Evolutionary conservation across 371 early-diverging fungal species (phyloP).

Genomic region (Coemansia sp.): DNA sequence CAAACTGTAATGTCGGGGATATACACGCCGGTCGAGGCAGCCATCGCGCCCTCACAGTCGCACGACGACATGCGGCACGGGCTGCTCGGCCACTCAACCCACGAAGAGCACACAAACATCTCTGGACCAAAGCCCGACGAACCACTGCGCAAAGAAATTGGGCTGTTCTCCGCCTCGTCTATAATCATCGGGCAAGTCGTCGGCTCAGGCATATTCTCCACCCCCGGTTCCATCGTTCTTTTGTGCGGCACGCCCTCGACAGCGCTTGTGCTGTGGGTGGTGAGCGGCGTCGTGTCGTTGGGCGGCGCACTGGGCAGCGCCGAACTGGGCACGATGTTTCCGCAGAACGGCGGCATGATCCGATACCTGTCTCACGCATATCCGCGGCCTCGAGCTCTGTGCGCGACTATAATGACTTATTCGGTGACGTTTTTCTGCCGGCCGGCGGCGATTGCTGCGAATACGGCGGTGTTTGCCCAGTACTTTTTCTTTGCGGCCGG

Average conservation of each 20-base stretch:
- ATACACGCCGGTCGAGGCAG: conserved; percentile 29
- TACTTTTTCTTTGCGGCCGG: conserved; percentile 49
- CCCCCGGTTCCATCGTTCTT: conserved; percentile 70
- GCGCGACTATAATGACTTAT: conserved; percentile 71
- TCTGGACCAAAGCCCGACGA: conserved; percentile 17
- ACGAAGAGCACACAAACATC: background rate
- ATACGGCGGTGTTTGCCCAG: conserved; percentile 43
- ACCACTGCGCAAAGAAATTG: conserved; percentile 43
- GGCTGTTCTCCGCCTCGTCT: conserved; percentile 57
- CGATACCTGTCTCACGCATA: conserved; percentile 64
- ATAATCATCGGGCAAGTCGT: conserved; percentile 75
- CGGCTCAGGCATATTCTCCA: conserved; percentile 83
- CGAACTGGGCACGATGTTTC: conserved; percentile 85
- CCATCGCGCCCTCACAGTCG: conserved; percentile 4
- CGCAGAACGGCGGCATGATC: conserved; percentile 80
- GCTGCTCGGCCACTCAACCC: background rate
- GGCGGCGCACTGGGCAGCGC: conserved; percentile 73
- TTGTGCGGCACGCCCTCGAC: conserved; percentile 68
- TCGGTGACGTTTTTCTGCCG: conserved; percentile 44
- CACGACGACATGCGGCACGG: conserved; percentile 7
- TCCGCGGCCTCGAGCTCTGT: conserved; percentile 59
- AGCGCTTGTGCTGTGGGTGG: conserved; percentile 73
- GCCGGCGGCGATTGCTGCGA: conserved; percentile 49
- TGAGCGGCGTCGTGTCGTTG: conserved; percentile 71
- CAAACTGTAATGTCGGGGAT: conserved; percentile 9